Percentiles rank a stretch among this genome's conserved stretches.
These are phyloP conservation scores for Lolium multiflorum DNA, from an alignment of 176 grass and related monocot genomes.

Conservation along the genomic window DNA sequence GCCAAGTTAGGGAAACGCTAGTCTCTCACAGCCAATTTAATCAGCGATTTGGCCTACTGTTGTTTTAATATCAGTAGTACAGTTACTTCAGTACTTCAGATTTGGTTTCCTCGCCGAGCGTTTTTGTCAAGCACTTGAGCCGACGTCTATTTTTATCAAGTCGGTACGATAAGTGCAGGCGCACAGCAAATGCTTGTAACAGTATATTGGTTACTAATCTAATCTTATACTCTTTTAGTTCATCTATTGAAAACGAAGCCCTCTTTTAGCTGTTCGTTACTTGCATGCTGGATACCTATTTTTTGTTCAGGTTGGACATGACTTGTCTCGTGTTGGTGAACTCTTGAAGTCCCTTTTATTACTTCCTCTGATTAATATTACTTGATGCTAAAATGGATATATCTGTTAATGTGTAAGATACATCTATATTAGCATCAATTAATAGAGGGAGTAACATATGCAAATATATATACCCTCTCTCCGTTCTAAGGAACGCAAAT, in stretches of 20 bases:
- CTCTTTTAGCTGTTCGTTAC: constrained; percentile 9
- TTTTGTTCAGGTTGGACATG: neutral
- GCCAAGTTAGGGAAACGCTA: constrained; percentile 62
- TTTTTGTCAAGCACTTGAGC: neutral
- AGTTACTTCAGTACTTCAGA: neutral
- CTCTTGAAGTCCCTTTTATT: neutral
- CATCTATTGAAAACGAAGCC: too few relatives aligned
- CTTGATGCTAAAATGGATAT: too few relatives aligned
- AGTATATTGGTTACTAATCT: constrained; percentile 28
- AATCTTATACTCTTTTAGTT: constrained; percentile 19
- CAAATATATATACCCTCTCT: too few relatives aligned
- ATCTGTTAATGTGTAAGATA: too few relatives aligned
- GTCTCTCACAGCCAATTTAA: constrained; percentile 63
- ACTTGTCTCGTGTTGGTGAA: neutral
- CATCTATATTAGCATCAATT: too few relatives aligned
- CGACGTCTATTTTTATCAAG: constrained; percentile 37
- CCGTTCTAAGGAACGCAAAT: too few relatives aligned
- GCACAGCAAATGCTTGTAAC: constrained; percentile 43
- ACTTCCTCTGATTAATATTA: too few relatives aligned
- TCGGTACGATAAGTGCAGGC: constrained; percentile 33
- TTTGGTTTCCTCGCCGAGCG: constrained; percentile 32
- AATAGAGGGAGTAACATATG: too few relatives aligned
- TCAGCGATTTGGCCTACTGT: constrained; percentile 23
- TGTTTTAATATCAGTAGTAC: constrained; percentile 35
- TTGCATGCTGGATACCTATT: neutral